These are phyloP conservation scores for Chlamydomonas schloesseri DNA, from an alignment of 139 green algal species.

Conservation along the genomic window DNA sequence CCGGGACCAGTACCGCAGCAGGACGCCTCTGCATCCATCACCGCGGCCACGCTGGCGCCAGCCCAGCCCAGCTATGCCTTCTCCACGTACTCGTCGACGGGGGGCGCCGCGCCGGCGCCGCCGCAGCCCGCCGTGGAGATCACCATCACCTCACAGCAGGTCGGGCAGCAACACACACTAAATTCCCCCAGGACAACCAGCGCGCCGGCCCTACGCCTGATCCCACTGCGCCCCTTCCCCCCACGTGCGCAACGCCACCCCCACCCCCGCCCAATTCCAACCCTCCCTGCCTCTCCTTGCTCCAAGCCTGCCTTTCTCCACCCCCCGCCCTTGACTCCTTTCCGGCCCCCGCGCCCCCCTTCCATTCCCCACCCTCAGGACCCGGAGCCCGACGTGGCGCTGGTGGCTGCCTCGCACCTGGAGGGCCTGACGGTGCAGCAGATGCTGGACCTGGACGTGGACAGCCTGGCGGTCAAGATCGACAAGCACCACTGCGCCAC, in stretches of 20 bases:
- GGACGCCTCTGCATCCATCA: neutral
- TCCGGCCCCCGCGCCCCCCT: too few species aligned
- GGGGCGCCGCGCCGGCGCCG: too few species aligned
- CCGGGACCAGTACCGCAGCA: neutral
- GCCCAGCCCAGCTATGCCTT: too few species aligned
- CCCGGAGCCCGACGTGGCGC: neutral
- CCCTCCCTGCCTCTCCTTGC: neutral
- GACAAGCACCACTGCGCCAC: slow-evolving; percentile 55
- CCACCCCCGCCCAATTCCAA: too few species aligned
- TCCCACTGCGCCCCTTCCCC: too few species aligned
- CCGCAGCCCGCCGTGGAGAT: slow-evolving; percentile 3
- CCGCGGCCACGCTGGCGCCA: too few species aligned
- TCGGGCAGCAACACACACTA: too few species aligned
- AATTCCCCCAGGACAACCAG: too few species aligned
- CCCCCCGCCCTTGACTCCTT: neutral
- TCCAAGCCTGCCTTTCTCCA: neutral
- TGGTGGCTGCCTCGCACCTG: slow-evolving; percentile 24
- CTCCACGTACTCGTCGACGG: too few species aligned
- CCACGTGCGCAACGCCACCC: too few species aligned
- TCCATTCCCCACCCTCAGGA: neutral
- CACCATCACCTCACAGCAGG: slow-evolving; percentile 19
- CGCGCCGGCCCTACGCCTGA: too few species aligned
- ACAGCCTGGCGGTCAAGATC: slow-evolving; percentile 51
- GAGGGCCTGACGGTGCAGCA: slow-evolving; percentile 54
- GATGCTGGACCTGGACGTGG: slow-evolving; percentile 58